These are phyloP conservation scores for Skeletonema grethae DNA, from an alignment of 108 stramenopile species.

Conservation along the genomic window DNA sequence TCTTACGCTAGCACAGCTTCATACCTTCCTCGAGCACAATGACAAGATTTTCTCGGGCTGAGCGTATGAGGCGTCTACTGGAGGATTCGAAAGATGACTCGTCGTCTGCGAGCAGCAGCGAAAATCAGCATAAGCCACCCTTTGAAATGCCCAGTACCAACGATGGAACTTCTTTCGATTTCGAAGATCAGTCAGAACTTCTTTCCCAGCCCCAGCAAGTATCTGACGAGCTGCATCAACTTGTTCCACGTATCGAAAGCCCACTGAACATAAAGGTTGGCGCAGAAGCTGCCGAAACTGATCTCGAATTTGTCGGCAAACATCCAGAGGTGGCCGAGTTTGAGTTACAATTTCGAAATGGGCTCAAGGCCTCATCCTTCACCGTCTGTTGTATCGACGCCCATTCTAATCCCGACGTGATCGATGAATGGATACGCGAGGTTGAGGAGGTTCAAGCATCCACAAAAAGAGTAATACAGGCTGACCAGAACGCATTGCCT, in stretches of 20 bases:
- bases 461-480: conserved; percentile 61
- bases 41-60: neutral
- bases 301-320: too few relatives aligned
- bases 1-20: too few relatives aligned
- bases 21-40: neutral
- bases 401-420: conserved; percentile 2
- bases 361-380: neutral
- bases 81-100: conserved; percentile 3
- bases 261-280: too few relatives aligned
- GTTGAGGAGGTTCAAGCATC: conserved; percentile 74
- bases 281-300: too few relatives aligned
- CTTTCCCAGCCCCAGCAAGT: too few relatives aligned
- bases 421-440: conserved; percentile 73
- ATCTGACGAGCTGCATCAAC: too few relatives aligned
- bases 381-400: neutral
- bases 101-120: neutral
- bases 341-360: too few relatives aligned
- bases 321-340: too few relatives aligned
- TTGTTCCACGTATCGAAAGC: too few relatives aligned
- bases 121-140: neutral
- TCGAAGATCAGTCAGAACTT: too few relatives aligned
- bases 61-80: neutral
- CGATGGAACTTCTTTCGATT: too few relatives aligned
- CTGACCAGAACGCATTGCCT: conserved; percentile 70
- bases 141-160: neutral